Evolutionary conservation across 2,329 filamentous ascomycete genomes (phyloP), one percentile per base, ranked within the genome.

Genomic region (Calonectria multiphialidica): DNA sequence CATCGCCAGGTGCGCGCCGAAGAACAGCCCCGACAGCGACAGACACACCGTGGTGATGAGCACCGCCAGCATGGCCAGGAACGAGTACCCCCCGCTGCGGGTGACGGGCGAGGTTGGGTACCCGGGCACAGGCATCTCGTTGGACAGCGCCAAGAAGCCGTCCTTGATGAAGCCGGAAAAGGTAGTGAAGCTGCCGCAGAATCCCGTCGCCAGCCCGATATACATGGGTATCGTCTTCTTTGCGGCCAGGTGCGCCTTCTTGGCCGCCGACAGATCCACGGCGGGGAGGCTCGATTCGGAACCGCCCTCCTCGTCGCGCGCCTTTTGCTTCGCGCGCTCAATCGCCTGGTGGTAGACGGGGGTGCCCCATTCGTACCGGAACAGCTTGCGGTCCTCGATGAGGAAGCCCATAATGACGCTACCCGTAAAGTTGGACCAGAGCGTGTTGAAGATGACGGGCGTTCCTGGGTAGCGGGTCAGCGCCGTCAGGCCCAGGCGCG

Each of bases 191-290:
- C 94, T 96, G 73, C 96, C 95, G 79, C 95, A 98, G 82, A 97
- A 97, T 13, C 94, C 96, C 0, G 94, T 98, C 0, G 94, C 91
- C 7, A 98, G 90, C 63, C 94, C 96, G 71, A 98, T 93, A 80
- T 97, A 98, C 0, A 98, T 87, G 0, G 96, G 96, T 33, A 98
- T 93, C 0, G 94, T 94, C 86, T 97, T 98, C 81, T 98, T 98
- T 33, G 87, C 84, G 6, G 91, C 87, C 44, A 89, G 82, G 80
- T 94, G 90, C 1, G 87, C 87, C 79, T 92, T 90, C 77, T 88
- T 89, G 5, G 86, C 87, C 3, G 86, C 84, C 8, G 82, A 81
- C 5, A 87, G 75, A 68, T 88, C 84, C 18, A 84, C 74, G 66
- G 70, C 40, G 21, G 66, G 71, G 21, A 49, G 69, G 7, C 53